Percentiles rank a stretch among this genome's conserved stretches.
Evolutionary conservation across 2,329 filamentous ascomycete genomes (phyloP).

Genomic region (Cryphonectria nitschkei): DNA sequence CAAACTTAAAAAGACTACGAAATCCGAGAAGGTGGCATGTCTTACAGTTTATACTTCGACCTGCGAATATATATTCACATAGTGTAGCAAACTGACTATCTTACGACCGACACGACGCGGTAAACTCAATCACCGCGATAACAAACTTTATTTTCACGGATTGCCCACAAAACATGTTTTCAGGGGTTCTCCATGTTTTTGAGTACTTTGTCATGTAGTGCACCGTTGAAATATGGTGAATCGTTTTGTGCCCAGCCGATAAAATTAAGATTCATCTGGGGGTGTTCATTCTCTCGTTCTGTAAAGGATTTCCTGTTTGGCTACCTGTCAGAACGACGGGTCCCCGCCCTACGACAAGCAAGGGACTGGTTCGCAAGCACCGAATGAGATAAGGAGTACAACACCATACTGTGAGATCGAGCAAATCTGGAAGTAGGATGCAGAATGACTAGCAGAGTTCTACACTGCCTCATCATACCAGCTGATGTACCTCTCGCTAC

Average conservation of each 20-base stretch:
- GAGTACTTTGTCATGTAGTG: not conserved
- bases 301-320: too few species aligned
- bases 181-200: not conserved
- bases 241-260: not conserved
- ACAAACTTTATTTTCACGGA: not conserved
- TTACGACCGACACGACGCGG: not conserved
- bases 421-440: not conserved
- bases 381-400: not conserved
- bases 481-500: not conserved
- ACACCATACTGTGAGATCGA: not conserved
- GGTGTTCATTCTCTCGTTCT: not conserved
- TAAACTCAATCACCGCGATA: not conserved
- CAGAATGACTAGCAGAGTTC: not conserved
- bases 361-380: not conserved
- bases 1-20: too few species aligned
- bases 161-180: not conserved
- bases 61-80: not conserved
- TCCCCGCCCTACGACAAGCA: too few species aligned
- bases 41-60: not conserved
- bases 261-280: not conserved
- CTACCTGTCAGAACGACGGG: too few species aligned
- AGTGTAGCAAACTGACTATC: not conserved
- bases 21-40: not conserved
- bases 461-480: not conserved
- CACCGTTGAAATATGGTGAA: not conserved